Percentiles rank a stretch among this genome's conserved stretches.
These are phyloP conservation scores for Brasenia schreberi DNA, from an alignment of 164 flowering plant species.

Conservation along the genomic window DNA sequence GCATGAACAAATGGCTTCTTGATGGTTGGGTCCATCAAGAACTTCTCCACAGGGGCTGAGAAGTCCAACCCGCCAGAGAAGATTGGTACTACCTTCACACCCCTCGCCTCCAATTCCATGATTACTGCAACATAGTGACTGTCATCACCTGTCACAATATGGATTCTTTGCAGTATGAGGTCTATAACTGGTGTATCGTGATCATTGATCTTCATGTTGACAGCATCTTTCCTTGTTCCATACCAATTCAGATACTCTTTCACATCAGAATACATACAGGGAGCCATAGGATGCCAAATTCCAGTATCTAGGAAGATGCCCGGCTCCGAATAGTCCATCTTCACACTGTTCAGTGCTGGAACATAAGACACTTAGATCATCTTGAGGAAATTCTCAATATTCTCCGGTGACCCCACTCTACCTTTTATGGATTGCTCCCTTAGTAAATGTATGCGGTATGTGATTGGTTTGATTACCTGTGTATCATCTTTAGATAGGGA, in stretches of 20 bases:
- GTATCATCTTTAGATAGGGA: too few relatives aligned
- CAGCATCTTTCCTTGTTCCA: slow-evolving; percentile 77
- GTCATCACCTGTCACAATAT: slow-evolving; percentile 96
- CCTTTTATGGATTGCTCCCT: too few relatives aligned
- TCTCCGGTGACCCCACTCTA: slow-evolving; percentile 98
- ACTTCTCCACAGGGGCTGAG: slow-evolving; percentile 88
- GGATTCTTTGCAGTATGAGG: slow-evolving; percentile 74
- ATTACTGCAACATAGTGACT: slow-evolving; percentile 97
- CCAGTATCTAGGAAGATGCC: slow-evolving; percentile 86
- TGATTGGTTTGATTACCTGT: too few relatives aligned
- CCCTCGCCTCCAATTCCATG: slow-evolving; percentile 94
- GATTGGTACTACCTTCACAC: slow-evolving; percentile 88
- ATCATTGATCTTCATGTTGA: too few relatives aligned
- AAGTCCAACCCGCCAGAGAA: slow-evolving; percentile 98
- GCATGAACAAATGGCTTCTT: slow-evolving; percentile 76
- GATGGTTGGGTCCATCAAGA: slow-evolving; percentile 55
- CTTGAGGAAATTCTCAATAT: slow-evolving; percentile 78
- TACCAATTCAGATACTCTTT: slow-evolving; percentile 99
- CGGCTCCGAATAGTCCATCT: slow-evolving; percentile 80
- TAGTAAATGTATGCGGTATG: too few relatives aligned
- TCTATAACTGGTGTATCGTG: slow-evolving; percentile 84
- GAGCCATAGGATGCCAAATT: slow-evolving; percentile 99
- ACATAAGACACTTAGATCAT: slow-evolving; percentile 94
- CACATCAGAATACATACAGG: slow-evolving; percentile 94
- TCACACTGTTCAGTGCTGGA: slow-evolving; percentile 67